Evolutionary conservation across 148 eudicot species (phyloP), one percentile per base, ranked within the genome.

Genomic region (Vaccinium darrowii): DNA sequence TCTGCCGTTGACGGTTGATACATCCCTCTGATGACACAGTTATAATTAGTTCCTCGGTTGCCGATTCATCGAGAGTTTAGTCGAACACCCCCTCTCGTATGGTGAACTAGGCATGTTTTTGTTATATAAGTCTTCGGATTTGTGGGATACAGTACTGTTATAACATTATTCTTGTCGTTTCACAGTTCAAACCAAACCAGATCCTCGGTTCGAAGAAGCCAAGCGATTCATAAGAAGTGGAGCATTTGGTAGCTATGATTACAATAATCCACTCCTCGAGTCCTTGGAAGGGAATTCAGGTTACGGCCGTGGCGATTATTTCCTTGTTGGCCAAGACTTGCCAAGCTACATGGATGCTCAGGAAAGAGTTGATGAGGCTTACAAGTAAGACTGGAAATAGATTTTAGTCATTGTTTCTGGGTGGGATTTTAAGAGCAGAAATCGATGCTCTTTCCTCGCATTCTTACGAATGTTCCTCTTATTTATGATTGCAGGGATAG

Each of bases 201-300:
- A 97, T 87, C 98, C 95, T 57, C 91, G 81, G 51, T 75, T 75
- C 8, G 23, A 39, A 12, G 99, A 97, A 89, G 98, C 98, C 80
- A 97, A 93, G 85, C 90, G 93, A 57, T 93, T 89, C 84, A 91
- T 97, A 75, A 94, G 94, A 89, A 91, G 98, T 65, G 98, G 98
- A 88, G 98, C 96, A 83, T 97, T 95, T 88, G 99, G 99, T 82
- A 94, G 89, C 92, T 97, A 97, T 82, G 99, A 97, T 88, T 97
- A 95, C 82, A 92, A 95, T 84, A n/a, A n/a, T n/a, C 95, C 99
- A 77, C 98, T 97, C 80, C 95, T 97, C 1, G 99, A 97, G 6
- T 95, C 99, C 8, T 92, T 97, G 63, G 99, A 97, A 88, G 99
- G 99, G 13, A 86, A 95, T 83, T 86, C 98, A 30, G 99, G 99